Evolutionary conservation across 2,329 filamentous ascomycete genomes (phyloP).

Genomic region (Fusarium domesticum): DNA sequence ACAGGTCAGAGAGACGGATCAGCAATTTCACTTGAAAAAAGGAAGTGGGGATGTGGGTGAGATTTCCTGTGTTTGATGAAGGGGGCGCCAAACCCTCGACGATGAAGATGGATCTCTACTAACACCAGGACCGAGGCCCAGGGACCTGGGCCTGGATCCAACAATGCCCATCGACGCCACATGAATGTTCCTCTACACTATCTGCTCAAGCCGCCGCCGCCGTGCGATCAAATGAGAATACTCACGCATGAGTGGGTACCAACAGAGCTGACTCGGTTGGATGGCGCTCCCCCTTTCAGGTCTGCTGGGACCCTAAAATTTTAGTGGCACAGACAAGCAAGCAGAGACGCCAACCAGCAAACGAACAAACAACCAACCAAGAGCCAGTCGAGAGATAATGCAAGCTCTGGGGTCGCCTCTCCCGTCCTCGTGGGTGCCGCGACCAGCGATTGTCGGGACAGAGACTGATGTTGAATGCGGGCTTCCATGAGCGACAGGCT

Average conservation of each 20-base stretch:
- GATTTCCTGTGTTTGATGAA: slow-evolving; percentile 2
- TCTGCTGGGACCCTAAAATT: neutral
- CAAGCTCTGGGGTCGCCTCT: no score
- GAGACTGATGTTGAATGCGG: no score
- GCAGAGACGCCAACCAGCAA: slow-evolving; percentile 8
- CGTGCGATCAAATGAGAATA: slow-evolving; percentile 16
- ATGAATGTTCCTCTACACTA: slow-evolving; percentile 24
- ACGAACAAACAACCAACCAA: neutral
- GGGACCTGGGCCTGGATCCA: slow-evolving; percentile 25
- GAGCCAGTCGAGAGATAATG: no score
- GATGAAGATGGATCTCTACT: slow-evolving; percentile 11
- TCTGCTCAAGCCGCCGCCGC: slow-evolving; percentile 26
- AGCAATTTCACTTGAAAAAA: slow-evolving; percentile 2
- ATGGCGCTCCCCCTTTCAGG: slow-evolving; percentile 3
- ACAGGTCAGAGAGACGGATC: no score
- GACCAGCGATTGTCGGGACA: no score
- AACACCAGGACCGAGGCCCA: slow-evolving; percentile 14
- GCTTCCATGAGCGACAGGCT: no score
- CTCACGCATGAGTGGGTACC: slow-evolving; percentile 12
- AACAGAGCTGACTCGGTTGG: slow-evolving; percentile 13
- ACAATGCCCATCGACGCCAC: slow-evolving; percentile 25
- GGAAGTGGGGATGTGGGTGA: neutral
- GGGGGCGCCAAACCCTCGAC: slow-evolving; percentile 13
- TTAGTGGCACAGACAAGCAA: slow-evolving; percentile 9
- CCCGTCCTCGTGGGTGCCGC: no score